Conservation (phyloP, 2,329 filamentous ascomycete genomes). For the Gyromitra esculenta region DNA sequence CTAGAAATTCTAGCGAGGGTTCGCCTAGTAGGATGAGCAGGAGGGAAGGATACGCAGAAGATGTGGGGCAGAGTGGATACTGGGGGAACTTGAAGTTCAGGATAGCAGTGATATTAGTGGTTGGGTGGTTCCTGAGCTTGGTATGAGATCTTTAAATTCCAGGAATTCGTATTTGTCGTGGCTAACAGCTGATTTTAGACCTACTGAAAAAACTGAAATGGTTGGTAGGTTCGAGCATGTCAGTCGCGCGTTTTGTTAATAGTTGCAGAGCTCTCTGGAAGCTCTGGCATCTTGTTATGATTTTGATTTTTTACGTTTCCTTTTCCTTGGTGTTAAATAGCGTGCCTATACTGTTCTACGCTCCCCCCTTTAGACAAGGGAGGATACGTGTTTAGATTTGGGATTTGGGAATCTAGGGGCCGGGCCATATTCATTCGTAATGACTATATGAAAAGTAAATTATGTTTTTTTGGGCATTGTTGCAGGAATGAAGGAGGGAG, state of each 20-base stretch:
- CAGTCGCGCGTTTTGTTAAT: conserved; percentile 13
- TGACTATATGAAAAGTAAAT: conserved; percentile 31
- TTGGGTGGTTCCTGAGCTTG: conserved; percentile 58
- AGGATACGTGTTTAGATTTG: conserved; percentile 28
- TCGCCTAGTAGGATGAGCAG: conserved; percentile 6
- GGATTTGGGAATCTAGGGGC: conserved; percentile 11
- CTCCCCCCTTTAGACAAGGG: conserved; percentile 25
- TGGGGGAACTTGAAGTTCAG: conserved; percentile 50
- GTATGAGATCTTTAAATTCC: conserved; percentile 47
- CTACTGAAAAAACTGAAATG: conserved; percentile 23
- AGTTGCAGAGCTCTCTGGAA: neutral
- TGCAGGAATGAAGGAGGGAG: neutral
- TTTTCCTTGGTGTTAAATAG: neutral
- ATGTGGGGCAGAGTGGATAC: conserved; percentile 29
- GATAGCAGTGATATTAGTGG: conserved; percentile 53
- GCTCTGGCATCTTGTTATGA: neutral
- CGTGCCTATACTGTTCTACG: conserved; percentile 15
- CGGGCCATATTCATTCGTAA: conserved; percentile 26
- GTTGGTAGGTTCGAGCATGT: neutral
- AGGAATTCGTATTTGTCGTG: neutral
- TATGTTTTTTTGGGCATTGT: neutral
- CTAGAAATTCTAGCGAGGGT: conserved; percentile 11
- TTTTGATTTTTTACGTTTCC: neutral
- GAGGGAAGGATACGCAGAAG: conserved; percentile 11
- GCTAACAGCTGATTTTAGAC: conserved; percentile 40